Evolutionary conservation across 2,329 filamentous ascomycete genomes (phyloP), one percentile per base, ranked within the genome.

Genomic region (Fusarium nurragi): DNA sequence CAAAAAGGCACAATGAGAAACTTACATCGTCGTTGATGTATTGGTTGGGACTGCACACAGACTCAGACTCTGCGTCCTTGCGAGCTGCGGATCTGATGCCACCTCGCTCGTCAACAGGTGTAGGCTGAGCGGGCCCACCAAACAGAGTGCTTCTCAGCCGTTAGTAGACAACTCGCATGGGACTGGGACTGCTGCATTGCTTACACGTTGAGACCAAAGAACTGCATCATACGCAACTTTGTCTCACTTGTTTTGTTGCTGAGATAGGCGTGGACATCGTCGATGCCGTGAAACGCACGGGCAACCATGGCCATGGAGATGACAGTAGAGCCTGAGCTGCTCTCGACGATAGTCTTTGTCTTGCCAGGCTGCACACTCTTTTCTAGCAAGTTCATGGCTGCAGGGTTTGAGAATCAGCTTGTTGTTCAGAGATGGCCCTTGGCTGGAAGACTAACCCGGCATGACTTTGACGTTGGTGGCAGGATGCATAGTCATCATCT

Each of bases 401-500:
- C 23, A 19, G 11, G 11, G 4, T 18, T 34, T 2, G 14, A 46
- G 36, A 40, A 54, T 71, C 21, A 71, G 64, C n/a, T 49, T 25
- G 21, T 14, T 23, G 19, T 21, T 13, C 25, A 13, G 9, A 22
- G 22, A 6, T 32, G 9, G 4, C 8, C 8, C 21, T 10, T 11
- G 9, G 18, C 36, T 22, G 21, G 19, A 22, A 25, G 9, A 68
- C 70, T 18, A 71, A 83, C 82, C 83, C 68, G 86, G 86, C 75
- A 88, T 80, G 18, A 84, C 81, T 69, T 89, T 88, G 64, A 89
- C 84, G 48, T 88, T 88, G 55, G 87, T 84, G 13, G 86, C 84
- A 1, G 86, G 86, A 60, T 85, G 83, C 77, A 83, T 83, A 4
- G 84, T 85, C 81, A 88, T 84, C 83, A 88, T 85, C 74, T 88